Evolutionary conservation across 2,329 filamentous ascomycete species (phyloP).

Genomic region (Passalora sequoiae): DNA sequence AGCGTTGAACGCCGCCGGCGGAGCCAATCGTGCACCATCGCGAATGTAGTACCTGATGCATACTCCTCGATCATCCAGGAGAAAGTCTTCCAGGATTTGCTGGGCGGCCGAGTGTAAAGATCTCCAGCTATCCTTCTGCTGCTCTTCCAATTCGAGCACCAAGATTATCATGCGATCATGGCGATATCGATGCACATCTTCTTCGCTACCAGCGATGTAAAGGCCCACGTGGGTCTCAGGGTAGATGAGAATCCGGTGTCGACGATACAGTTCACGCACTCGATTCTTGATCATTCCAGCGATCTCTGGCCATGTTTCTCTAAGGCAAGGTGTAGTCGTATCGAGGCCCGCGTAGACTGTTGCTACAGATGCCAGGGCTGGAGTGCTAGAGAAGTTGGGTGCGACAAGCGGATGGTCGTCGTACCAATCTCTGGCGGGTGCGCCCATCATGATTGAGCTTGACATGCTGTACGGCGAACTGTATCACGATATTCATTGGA

Average conservation of each 20-base stretch:
- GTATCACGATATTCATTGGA: not conserved
- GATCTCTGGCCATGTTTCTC: not conserved
- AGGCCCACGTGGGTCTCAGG: slow-evolving; percentile 1
- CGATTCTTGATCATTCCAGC: not conserved
- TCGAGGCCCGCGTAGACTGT: not conserved
- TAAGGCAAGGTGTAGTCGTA: not conserved
- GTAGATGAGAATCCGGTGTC: not conserved
- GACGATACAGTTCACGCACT: not conserved
- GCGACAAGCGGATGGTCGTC: slow-evolving; percentile 6
- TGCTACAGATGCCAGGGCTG: slow-evolving; percentile 3
- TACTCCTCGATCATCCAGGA: not conserved
- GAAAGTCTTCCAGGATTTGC: not conserved
- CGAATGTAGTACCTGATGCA: slow-evolving; percentile 11
- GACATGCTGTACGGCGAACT: not conserved
- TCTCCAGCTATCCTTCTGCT: slow-evolving; percentile 5
- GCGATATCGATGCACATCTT: not conserved
- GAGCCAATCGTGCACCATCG: too few relatives aligned
- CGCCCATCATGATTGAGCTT: not conserved
- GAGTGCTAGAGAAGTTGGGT: slow-evolving; percentile 10
- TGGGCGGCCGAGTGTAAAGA: not conserved
- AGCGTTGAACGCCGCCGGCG: too few relatives aligned
- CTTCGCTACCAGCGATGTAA: slow-evolving; percentile 6
- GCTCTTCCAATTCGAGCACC: slow-evolving; percentile 10
- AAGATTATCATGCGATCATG: slow-evolving; percentile 12
- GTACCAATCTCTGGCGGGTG: slow-evolving; percentile 11